Evolutionary conservation across 306 rosid species (phyloP).

Genomic region (Cotoneaster glaucophyllus): DNA sequence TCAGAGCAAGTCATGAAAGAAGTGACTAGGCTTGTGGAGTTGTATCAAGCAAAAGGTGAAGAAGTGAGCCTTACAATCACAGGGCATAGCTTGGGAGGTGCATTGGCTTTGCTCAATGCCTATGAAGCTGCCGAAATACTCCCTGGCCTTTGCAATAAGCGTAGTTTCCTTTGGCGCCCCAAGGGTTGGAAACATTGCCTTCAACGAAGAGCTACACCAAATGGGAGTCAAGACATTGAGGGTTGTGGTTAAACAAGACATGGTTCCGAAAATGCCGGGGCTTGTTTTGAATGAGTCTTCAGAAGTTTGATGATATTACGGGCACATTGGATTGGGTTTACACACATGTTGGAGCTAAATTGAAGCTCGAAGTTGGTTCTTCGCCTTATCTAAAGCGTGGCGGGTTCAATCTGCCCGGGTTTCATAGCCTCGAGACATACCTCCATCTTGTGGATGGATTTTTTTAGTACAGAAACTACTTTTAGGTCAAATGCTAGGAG

Average conservation of each 20-base stretch:
- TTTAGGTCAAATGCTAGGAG: constrained; percentile 52
- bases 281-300: constrained; percentile 40
- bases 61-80: constrained; percentile 58
- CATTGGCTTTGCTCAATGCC: constrained; percentile 52
- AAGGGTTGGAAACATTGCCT: constrained; percentile 59
- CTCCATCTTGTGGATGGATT: constrained; percentile 69
- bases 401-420: constrained; percentile 35
- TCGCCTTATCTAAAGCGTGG: constrained; percentile 55
- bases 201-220: constrained; percentile 40
- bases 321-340: constrained; percentile 52
- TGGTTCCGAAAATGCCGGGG: constrained; percentile 55
- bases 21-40: constrained; percentile 24
- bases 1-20: constrained; percentile 60
- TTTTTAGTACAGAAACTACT: constrained; percentile 6
- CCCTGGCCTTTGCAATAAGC: constrained; percentile 28
- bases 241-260: constrained; percentile 44
- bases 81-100: constrained; percentile 77
- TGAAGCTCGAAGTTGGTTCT: constrained; percentile 40
- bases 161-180: constrained; percentile 73
- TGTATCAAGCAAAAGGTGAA: constrained; percentile 36
- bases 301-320: constrained; percentile 32
- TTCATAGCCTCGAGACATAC: constrained; percentile 57
- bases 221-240: constrained; percentile 44
- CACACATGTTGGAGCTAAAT: constrained; percentile 43
- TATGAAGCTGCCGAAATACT: constrained; percentile 37